phyloP scores from a whole-genome alignment of 805 yeast species.

The Ogataea allantospora region DNA sequence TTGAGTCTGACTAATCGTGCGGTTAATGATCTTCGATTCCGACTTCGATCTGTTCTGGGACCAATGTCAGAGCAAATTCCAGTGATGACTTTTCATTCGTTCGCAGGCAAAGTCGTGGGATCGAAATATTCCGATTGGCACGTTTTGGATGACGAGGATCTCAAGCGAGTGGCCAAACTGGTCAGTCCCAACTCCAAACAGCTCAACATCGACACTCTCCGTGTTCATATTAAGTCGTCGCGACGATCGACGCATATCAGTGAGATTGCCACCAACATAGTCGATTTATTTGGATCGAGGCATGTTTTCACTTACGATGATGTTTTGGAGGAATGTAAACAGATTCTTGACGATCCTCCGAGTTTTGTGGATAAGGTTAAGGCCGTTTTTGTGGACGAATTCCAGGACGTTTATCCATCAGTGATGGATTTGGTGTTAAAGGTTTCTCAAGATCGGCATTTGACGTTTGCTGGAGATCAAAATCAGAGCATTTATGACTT shows the following conservation, averaged over 20 bases:
- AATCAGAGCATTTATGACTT: constrained; percentile 70
- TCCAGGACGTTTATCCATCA: constrained; percentile 63
- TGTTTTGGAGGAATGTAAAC: constrained; percentile 22
- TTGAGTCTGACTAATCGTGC: constrained; percentile 70
- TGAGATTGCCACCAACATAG: too few relatives aligned
- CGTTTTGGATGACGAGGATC: constrained; percentile 48
- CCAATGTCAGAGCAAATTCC: constrained; percentile 36
- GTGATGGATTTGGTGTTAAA: constrained; percentile 44
- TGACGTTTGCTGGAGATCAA: constrained; percentile 70
- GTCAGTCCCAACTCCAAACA: constrained; percentile 3
- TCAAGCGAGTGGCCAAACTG: constrained; percentile 18
- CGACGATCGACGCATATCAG: constrained; percentile 13
- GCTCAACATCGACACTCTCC: constrained; percentile 10
- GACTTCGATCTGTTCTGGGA: constrained; percentile 35
- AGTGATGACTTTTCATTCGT: constrained; percentile 62
- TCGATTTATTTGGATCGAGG: constrained; percentile 21
- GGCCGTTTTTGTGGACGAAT: constrained; percentile 64
- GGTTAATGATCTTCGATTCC: constrained; percentile 45
- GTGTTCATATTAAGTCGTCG: constrained; percentile 16
- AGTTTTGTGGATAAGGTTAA: constrained; percentile 29
- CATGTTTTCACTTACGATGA: constrained; percentile 27
- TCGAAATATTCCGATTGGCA: constrained; percentile 35
- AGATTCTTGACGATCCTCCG: constrained; percentile 21
- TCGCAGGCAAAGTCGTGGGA: constrained; percentile 50
- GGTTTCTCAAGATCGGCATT: constrained; percentile 43